These are phyloP conservation scores for Oxalis stricta DNA, from an alignment of 441 rosid genomes.

Conservation along the genomic window DNA sequence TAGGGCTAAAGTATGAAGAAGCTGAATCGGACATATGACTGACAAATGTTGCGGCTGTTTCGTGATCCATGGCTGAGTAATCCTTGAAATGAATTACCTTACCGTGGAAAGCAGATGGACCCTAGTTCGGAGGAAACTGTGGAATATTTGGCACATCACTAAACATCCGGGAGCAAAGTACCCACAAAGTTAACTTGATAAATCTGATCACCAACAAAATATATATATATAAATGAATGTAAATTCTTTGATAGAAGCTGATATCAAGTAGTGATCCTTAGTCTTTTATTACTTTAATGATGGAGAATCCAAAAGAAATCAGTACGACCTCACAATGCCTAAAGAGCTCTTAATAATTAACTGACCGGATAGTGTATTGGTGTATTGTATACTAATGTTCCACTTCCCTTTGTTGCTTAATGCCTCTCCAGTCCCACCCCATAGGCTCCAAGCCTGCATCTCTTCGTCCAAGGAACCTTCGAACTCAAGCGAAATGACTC, in stretches of 20 bases:
- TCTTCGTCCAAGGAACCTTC: constrained; percentile 2
- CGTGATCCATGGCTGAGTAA: constrained; percentile 13
- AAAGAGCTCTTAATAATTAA: constrained; percentile 4
- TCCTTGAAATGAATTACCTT: constrained; percentile 27
- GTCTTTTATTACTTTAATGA: no score
- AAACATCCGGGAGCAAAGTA: constrained; percentile 21
- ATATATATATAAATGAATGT: neutral
- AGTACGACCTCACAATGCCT: no score
- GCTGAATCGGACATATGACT: no score
- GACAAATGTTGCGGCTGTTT: constrained; percentile 9
- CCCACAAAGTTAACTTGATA: constrained; percentile 19
- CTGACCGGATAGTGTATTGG: constrained; percentile 2
- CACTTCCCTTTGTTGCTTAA: constrained; percentile 19
- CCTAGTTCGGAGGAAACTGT: constrained; percentile 14
- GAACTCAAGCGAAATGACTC: constrained; percentile 13
- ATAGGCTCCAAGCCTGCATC: constrained; percentile 17
- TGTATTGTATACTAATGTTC: constrained; percentile 11
- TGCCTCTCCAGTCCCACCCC: constrained; percentile 23
- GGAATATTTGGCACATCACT: constrained; percentile 24
- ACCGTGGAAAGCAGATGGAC: constrained; percentile 21
- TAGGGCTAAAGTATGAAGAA: no score
- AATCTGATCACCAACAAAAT: constrained; percentile 11
- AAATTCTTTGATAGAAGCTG: no score
- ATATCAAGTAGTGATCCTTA: no score
- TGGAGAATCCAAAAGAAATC: no score